Percentiles rank a stretch among this genome's conserved stretches.
These are phyloP conservation scores for Ceratobasidium sp. DNA, from an alignment of 1,284 basidiomycete species.

Conservation along the genomic window DNA sequence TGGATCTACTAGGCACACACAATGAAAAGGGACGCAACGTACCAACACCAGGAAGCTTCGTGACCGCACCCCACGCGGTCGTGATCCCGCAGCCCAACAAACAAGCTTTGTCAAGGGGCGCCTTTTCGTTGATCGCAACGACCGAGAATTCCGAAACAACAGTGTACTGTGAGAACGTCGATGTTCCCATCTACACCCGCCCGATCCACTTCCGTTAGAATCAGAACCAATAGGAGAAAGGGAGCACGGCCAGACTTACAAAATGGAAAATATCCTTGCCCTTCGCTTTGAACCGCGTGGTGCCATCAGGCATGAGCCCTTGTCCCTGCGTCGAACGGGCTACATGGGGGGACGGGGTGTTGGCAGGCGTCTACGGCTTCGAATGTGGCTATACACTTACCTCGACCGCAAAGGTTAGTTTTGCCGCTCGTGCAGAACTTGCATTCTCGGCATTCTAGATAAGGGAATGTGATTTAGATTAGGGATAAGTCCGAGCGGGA, in stretches of 20 bases:
- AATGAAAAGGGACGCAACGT: conserved; percentile 54
- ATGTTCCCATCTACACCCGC: conserved; percentile 89
- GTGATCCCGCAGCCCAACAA: conserved; percentile 97
- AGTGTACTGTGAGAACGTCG: conserved; percentile 99
- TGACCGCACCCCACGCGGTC: conserved; percentile 93
- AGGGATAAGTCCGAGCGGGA: conserved; percentile 37
- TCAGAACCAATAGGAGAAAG: not conserved
- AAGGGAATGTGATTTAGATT: conserved; percentile 10
- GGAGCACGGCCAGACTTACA: conserved; percentile 64
- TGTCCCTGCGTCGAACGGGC: conserved; percentile 96
- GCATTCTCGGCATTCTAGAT: conserved; percentile 90
- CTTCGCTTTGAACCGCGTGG: conserved; percentile 91
- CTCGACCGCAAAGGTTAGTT: conserved; percentile 94
- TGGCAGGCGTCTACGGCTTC: not conserved
- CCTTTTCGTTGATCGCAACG: conserved; percentile 87
- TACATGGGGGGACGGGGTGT: conserved; percentile 53
- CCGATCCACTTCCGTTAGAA: not conserved
- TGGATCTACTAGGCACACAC: not conserved
- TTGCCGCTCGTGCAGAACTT: conserved; percentile 99
- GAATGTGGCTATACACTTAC: conserved; percentile 58
- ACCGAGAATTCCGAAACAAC: conserved; percentile 98
- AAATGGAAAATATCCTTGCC: conserved; percentile 94
- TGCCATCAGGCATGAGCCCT: conserved; percentile 95
- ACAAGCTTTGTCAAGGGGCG: conserved; percentile 95
- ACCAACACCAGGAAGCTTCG: conserved; percentile 85